Evolutionary conservation across 1,284 basidiomycete species (phyloP), one percentile per base, ranked within the genome.

Genomic region (Boletus semigastroideus): DNA sequence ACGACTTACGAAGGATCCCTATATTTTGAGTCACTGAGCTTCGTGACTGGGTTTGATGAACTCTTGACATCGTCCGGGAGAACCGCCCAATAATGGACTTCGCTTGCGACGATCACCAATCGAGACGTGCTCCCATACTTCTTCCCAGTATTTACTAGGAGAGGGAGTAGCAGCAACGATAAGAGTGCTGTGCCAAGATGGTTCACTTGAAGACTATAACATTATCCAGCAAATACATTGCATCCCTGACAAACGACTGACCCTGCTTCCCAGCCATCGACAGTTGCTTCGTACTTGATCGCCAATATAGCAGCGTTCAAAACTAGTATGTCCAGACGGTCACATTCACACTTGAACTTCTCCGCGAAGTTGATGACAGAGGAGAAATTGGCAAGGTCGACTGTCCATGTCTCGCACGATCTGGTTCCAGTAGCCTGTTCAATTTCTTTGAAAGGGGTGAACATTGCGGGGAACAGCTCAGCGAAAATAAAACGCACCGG

Each of bases 1-100:
- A 12, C 1, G 16, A 55, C 64, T 51, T 51, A 69, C 64, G 46
- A 36, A 10, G 53, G 38, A 11, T 60, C 64, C 45, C 67, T 72
- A 45, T 71, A 67, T 11, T 67, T 62, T 38, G 62, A 54, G 39
- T 66, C 66, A 1, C 52, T 65, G 4, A 77, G 58, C 0, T 45
- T 67, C 9, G 63, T 58, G 3, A 76, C 46, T 3, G 72, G 69
- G n/a, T 69, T 59, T 0, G 60, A 38, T 7, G 64, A 60, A 1
- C 55, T 42, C 19, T 72, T 41, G 27, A 72, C 60, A 1, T 64
- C 58, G 5, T 67, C 54, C 0, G 63, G 54, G 31, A 67, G 42
- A 1, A 37, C 41, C 1, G 52, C 48, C 58, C 49, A 57, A 41
- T 64, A 56, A 49, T 73, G 70, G 0, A 58, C 48, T 2, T 40